A percentile compares a stretch with the other conserved stretches of the same genome.
phyloP scores from a whole-genome alignment of 495 filamentous ascomycete genomes.

The Podospora appendiculata region DNA sequence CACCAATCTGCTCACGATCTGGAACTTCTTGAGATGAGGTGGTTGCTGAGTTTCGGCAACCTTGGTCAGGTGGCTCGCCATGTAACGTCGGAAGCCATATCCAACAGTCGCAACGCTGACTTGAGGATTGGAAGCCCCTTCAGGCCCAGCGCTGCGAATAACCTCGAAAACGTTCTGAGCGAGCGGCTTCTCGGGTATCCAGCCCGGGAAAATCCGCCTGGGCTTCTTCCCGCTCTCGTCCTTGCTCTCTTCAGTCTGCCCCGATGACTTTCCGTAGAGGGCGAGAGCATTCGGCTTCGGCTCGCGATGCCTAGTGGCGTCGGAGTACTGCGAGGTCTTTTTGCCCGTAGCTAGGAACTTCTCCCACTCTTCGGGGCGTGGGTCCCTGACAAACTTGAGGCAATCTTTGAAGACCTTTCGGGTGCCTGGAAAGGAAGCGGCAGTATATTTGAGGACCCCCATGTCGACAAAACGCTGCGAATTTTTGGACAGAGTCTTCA shows the following conservation, averaged over 20 bases:
- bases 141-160: constrained; percentile 29
- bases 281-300: constrained; percentile 24
- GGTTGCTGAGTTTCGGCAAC: constrained; percentile 37
- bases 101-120: constrained; percentile 35
- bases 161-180: constrained; percentile 36
- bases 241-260: constrained; percentile 4
- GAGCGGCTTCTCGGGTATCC: constrained; percentile 38
- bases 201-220: constrained; percentile 24
- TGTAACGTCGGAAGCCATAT: constrained; percentile 34
- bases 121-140: constrained; percentile 36
- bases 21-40: constrained; percentile 32
- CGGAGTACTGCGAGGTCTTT: constrained; percentile 26
- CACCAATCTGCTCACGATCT: constrained; percentile 32
- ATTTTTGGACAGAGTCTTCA: constrained; percentile 59
- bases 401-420: constrained; percentile 50
- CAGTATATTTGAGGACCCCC: constrained; percentile 62
- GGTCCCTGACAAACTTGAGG: constrained; percentile 68
- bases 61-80: constrained; percentile 29
- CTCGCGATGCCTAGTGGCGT: constrained; percentile 18
- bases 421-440: constrained; percentile 42
- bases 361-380: constrained; percentile 55
- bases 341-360: constrained; percentile 39
- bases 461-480: constrained; percentile 61
- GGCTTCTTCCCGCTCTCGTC: constrained; percentile 6
- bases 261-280: constrained; percentile 13